These are phyloP conservation scores for Podila epicladia DNA, from an alignment of 192 early-diverging fungal species.

Conservation along the genomic window DNA sequence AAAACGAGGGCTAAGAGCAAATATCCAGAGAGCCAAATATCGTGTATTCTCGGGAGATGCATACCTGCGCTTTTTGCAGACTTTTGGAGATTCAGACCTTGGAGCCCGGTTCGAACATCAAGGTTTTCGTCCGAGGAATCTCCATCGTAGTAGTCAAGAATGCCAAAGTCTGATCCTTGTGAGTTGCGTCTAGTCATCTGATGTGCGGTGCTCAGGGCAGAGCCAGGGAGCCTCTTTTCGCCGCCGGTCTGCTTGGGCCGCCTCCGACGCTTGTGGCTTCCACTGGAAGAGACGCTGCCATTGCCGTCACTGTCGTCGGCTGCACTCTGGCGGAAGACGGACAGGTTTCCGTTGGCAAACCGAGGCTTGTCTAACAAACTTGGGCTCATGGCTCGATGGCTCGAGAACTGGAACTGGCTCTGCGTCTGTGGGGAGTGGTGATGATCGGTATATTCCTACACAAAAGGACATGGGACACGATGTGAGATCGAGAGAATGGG, in stretches of 20 bases:
- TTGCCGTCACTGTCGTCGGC: conserved; percentile 51
- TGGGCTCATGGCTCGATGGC: conserved; percentile 41
- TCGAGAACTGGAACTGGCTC: conserved; percentile 1
- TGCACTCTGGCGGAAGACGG: conserved; percentile 41
- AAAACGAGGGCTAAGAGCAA: no score
- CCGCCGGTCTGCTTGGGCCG: conserved; percentile 31
- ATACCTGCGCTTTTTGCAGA: conserved; percentile 32
- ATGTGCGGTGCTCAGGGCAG: conserved; percentile 29
- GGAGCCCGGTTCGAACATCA: conserved; percentile 39
- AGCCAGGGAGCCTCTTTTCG: conserved; percentile 29
- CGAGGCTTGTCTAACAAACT: conserved; percentile 32
- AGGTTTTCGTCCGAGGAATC: conserved; percentile 34
- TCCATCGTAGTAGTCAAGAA: conserved; percentile 32
- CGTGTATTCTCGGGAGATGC: neutral
- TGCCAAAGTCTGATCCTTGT: conserved; percentile 23
- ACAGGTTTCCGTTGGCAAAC: conserved; percentile 37
- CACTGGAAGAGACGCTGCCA: conserved; percentile 45
- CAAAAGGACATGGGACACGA: no score
- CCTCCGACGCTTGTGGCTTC: conserved; percentile 41
- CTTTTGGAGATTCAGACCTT: conserved; percentile 42
- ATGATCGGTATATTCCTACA: conserved; percentile 7
- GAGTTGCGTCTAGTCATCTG: conserved; percentile 24
- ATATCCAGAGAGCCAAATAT: no score
- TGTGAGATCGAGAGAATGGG: no score
- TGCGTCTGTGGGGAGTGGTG: neutral